Evolutionary conservation across 2,329 filamentous ascomycete species (phyloP).

Genomic region (Neopestalotiopsis sp.): DNA sequence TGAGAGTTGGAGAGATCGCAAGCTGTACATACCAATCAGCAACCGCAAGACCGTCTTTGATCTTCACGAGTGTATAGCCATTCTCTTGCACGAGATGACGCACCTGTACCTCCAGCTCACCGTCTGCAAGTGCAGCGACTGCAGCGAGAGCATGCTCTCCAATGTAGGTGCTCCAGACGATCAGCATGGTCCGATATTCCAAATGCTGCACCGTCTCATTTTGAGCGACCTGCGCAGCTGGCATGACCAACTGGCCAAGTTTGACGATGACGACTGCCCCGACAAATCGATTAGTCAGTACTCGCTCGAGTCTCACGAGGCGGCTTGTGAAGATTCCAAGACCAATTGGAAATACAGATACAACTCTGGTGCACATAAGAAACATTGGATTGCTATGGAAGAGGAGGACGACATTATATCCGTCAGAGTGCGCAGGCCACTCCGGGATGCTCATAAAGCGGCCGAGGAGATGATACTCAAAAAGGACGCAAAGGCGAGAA

Average conservation of each 20-base stretch:
- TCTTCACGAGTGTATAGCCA: conserved; percentile 18
- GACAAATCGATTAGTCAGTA: conserved; percentile 20
- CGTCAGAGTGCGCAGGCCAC: background rate
- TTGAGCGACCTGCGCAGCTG: conserved; percentile 27
- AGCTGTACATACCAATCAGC: background rate
- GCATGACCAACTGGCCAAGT: conserved; percentile 18
- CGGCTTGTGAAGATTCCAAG: background rate
- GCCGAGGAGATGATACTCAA: background rate
- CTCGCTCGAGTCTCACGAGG: background rate
- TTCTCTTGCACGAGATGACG: conserved; percentile 29
- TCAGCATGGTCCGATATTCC: conserved; percentile 28
- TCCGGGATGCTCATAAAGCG: background rate
- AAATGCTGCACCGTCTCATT: conserved; percentile 29
- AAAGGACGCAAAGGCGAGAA: background rate
- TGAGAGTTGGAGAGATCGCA: conserved; percentile 5
- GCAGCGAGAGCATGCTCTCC: conserved; percentile 22
- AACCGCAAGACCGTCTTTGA: background rate
- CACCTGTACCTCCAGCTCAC: conserved; percentile 26
- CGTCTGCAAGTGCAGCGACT: conserved; percentile 24
- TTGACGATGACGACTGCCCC: conserved; percentile 27
- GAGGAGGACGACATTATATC: background rate
- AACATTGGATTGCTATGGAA: background rate
- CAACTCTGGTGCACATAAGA: background rate
- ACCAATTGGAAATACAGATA: background rate
- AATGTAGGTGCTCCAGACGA: conserved; percentile 24